Evolutionary conservation across 202 grass and related monocot species (phyloP).

Genomic region (Elaeis oleifera): DNA sequence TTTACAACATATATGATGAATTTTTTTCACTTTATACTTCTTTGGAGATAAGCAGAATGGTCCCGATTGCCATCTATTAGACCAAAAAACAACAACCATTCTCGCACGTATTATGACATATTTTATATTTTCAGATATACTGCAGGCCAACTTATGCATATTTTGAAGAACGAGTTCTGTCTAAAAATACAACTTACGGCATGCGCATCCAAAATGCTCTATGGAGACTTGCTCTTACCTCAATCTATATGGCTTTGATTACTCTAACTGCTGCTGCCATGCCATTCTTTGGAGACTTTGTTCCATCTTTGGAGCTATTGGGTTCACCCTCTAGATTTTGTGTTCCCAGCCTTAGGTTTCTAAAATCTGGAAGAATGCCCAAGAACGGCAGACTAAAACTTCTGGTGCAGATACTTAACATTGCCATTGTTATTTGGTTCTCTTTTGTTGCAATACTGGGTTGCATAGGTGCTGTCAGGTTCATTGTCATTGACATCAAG

Average conservation of each 20-base stretch:
- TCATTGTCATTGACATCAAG: constrained; percentile 44
- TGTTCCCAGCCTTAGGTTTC: constrained; percentile 53
- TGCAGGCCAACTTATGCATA: constrained; percentile 57
- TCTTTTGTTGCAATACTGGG: constrained; percentile 41
- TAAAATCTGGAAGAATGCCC: constrained; percentile 35
- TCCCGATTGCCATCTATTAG: too few relatives aligned
- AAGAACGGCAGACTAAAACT: constrained; percentile 16
- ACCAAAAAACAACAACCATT: too few relatives aligned
- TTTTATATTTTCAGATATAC: constrained; percentile 51
- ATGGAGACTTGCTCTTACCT: constrained; percentile 39
- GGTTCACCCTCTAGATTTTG: constrained; percentile 77
- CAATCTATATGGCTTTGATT: constrained; percentile 35
- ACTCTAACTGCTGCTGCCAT: constrained; percentile 52
- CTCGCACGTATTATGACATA: background rate
- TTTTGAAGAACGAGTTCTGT: constrained; percentile 27
- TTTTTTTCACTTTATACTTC: too few relatives aligned
- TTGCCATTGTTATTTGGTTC: constrained; percentile 29
- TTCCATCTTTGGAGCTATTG: constrained; percentile 70
- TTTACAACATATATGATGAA: too few relatives aligned
- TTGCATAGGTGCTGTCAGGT: constrained; percentile 59
- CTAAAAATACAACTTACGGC: constrained; percentile 15
- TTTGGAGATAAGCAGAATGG: too few relatives aligned
- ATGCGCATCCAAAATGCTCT: constrained; percentile 14
- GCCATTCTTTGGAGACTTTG: constrained; percentile 88
- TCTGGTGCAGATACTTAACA: constrained; percentile 21